Evolutionary conservation across 768 basidiomycete species (phyloP), one percentile per base, ranked within the genome.

Genomic region (Chiua virens): DNA sequence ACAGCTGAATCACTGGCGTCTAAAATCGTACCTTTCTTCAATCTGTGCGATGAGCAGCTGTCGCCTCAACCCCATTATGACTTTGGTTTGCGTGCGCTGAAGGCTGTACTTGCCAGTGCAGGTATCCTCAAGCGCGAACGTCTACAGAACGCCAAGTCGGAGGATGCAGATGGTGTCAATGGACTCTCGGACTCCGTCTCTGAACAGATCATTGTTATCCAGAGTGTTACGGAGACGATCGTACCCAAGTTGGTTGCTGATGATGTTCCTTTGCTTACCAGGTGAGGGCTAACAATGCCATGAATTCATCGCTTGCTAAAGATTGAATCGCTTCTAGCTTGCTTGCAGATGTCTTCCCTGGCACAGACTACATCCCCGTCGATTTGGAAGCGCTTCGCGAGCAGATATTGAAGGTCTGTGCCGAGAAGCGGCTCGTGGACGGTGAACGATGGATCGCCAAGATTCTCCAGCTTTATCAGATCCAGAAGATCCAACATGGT

Each of bases 21-120:
- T 49, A 98, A 98, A 72, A 91, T 98, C 52, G 97, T 99, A 11
- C 97, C 97, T 0, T 98, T 99, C 79, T 99, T 99, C 81, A 96
- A 96, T 68, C 87, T 99, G 49, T 99, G 97, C 57, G 87, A 94
- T 53, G 97, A 98, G 61, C 96, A 98, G 59, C 80, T 98, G 20
- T 98, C 97, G 1, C 85, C 90, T 21, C 97, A 99, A 62, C 93
- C 95, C 3, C 97, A 99, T 74, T 99, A 99, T 65, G 97, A 99
- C 75, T 99, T 99, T 63, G 97, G 97, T 73, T 79, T 99, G 28
- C 92, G 97, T 56, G 97, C 97, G 4, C 77, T 99, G 50, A 99
- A 99, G 68, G 90, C 97, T 25, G 97, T 99, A 6, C 78, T 99
- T 25, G 86, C 92, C 14, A 97, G 93, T 65, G 97, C 97, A 39